Percentiles rank a stretch among this genome's conserved stretches.
phyloP scores from a whole-genome alignment of 306 rosid genomes.

The Phaseolus lunatus region DNA sequence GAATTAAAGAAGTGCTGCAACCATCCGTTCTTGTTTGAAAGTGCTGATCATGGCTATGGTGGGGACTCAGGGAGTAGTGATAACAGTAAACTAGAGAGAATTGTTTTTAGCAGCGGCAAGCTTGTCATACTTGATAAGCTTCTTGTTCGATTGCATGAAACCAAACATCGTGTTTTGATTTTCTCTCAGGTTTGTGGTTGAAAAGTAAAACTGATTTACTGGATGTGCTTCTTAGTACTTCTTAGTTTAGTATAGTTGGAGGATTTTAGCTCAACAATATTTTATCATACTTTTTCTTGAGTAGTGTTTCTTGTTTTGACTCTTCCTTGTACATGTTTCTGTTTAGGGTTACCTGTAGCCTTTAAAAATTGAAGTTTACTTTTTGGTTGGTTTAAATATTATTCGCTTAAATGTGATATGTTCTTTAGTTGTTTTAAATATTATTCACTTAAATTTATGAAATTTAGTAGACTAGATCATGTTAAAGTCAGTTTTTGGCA shows the following conservation, averaged over 20 bases:
- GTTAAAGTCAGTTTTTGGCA: background rate
- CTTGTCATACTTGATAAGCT: conserved; percentile 95
- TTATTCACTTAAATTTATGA: background rate
- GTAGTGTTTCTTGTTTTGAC: background rate
- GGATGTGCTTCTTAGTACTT: background rate
- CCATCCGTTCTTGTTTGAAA: conserved; percentile 98
- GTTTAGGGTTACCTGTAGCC: background rate
- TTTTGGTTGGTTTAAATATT: background rate
- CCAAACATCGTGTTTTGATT: conserved; percentile 95
- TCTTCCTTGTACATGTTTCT: background rate
- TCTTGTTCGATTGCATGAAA: conserved; percentile 91
- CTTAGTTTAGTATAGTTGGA: conserved; percentile 25
- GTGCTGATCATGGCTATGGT: conserved; percentile 99
- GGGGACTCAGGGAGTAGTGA: conserved; percentile 76
- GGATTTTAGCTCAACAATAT: background rate
- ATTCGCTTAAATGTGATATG: background rate
- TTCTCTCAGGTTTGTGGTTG: conserved; percentile 89
- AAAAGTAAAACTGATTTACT: conserved; percentile 32
- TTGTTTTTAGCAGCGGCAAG: conserved; percentile 96
- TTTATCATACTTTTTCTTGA: background rate
- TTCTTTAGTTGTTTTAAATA: background rate
- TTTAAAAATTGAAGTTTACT: background rate
- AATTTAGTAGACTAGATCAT: background rate
- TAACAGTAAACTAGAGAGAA: conserved; percentile 88
- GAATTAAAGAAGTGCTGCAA: conserved; percentile 99